Percentiles rank a stretch among this genome's conserved stretches.
Conservation (phyloP, 2,329 filamentous ascomycete species). For the Calonectria pauciramosa region DNA sequence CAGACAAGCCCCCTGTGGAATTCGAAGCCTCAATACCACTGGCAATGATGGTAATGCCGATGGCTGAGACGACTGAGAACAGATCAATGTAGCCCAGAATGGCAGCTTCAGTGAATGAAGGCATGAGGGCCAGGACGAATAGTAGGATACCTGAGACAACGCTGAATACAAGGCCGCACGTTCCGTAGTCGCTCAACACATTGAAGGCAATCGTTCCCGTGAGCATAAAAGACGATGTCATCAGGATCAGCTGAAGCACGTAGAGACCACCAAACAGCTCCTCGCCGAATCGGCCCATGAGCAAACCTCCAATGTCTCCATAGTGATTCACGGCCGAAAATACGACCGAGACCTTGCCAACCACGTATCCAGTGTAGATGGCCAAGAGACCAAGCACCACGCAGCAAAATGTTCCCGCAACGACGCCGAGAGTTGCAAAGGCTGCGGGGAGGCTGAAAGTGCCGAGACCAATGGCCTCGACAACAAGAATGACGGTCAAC, state of each 20-base stretch:
- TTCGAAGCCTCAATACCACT: conserved; percentile 59
- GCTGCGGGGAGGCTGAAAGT: conserved; percentile 34
- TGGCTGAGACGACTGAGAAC: conserved; percentile 59
- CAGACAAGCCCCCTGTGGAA: conserved; percentile 2
- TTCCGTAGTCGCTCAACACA: conserved; percentile 67
- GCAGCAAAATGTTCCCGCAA: conserved; percentile 51
- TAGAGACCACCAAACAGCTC: conserved; percentile 70
- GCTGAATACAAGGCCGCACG: conserved; percentile 54
- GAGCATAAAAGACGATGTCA: conserved; percentile 75
- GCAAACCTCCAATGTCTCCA: conserved; percentile 72
- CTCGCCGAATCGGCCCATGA: conserved; percentile 68
- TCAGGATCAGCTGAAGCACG: conserved; percentile 73
- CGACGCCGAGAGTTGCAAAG: conserved; percentile 32
- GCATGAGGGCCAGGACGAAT: conserved; percentile 54
- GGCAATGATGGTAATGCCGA: conserved; percentile 73
- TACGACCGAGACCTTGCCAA: conserved; percentile 56
- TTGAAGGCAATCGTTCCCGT: conserved; percentile 76
- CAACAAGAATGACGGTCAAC: conserved; percentile 34
- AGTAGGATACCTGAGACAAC: conserved; percentile 54
- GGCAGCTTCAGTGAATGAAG: conserved; percentile 56
- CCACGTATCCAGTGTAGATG: conserved; percentile 55
- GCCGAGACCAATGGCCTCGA: conserved; percentile 35
- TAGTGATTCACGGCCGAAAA: conserved; percentile 70
- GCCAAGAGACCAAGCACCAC: conserved; percentile 52
- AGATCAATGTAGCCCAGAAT: conserved; percentile 39